Evolutionary conservation across 176 grass and related monocot genomes (phyloP).

Genomic region (Areca catechu): DNA sequence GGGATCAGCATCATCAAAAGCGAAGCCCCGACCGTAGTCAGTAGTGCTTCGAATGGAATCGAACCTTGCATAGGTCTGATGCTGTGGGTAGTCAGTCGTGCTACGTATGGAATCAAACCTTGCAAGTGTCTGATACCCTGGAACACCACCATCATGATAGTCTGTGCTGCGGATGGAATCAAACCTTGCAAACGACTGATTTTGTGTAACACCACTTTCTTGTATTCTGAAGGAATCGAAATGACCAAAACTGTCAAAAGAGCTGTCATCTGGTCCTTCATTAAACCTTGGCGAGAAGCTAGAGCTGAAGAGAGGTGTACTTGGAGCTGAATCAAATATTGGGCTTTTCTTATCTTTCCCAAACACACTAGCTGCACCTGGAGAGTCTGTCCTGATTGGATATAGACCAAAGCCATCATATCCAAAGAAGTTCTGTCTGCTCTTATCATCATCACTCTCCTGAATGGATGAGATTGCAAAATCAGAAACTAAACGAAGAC

Average conservation of each 20-base stretch:
- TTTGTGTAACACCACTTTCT: constrained; percentile 20
- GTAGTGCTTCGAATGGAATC: constrained; percentile 32
- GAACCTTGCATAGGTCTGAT: constrained; percentile 11
- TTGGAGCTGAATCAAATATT: constrained; percentile 33
- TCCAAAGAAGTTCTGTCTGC: constrained; percentile 64
- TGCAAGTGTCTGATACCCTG: constrained; percentile 10
- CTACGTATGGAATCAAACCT: constrained; percentile 84
- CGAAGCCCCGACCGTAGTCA: constrained; percentile 31
- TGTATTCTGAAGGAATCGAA: constrained; percentile 44
- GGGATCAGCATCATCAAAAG: constrained; percentile 54
- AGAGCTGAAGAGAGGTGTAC: constrained; percentile 80
- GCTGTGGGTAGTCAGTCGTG: constrained; percentile 8
- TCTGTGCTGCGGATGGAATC: constrained; percentile 26
- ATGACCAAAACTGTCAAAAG: constrained; percentile 68
- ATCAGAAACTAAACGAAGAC: background rate
- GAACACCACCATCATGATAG: constrained; percentile 1
- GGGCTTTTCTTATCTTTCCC: constrained; percentile 36
- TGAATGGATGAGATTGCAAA: constrained; percentile 24
- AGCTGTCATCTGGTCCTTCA: constrained; percentile 75
- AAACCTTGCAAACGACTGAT: constrained; percentile 19
- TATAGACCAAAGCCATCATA: constrained; percentile 35
- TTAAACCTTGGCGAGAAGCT: constrained; percentile 76
- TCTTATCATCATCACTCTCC: constrained; percentile 64
- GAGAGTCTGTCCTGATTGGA: constrained; percentile 70
- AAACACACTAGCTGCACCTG: constrained; percentile 34